A percentile compares a stretch with the other conserved stretches of the same genome.
These are phyloP conservation scores for Gnomoniopsis sp. DNA, from an alignment of 2,329 filamentous ascomycete genomes.

Conservation along the genomic window DNA sequence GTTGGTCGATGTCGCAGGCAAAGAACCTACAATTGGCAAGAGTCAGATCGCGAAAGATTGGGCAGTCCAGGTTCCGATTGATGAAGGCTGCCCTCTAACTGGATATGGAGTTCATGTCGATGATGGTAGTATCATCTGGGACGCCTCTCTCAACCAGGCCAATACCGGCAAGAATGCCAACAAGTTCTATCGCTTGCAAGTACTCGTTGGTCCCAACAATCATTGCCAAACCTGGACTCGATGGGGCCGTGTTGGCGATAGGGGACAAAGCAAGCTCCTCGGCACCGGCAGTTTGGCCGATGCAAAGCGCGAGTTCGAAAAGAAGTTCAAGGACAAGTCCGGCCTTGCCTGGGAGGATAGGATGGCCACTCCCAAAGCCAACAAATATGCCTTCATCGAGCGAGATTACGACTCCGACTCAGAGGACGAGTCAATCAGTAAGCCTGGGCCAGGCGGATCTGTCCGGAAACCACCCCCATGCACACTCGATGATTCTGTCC, in stretches of 20 bases:
- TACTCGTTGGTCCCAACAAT: conserved; percentile 37
- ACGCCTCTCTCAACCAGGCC: conserved; percentile 77
- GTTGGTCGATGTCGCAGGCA: conserved; percentile 22
- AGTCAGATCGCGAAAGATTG: conserved; percentile 45
- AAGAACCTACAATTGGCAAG: conserved; percentile 31
- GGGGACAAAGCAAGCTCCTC: conserved; percentile 45
- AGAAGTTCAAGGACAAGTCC: conserved; percentile 62
- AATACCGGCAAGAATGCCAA: conserved; percentile 72
- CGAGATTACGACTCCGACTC: conserved; percentile 69
- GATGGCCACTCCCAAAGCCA: conserved; percentile 51
- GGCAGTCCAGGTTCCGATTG: conserved; percentile 46
- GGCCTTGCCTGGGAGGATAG: conserved; percentile 55
- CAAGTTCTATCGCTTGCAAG: conserved; percentile 76
- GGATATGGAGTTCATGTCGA: conserved; percentile 62
- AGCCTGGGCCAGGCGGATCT: conserved; percentile 24
- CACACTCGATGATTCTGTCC: conserved; percentile 56
- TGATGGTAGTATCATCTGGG: conserved; percentile 64
- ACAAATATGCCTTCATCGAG: conserved; percentile 79
- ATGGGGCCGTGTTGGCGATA: conserved; percentile 74
- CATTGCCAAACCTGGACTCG: conserved; percentile 66
- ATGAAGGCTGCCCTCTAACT: conserved; percentile 38
- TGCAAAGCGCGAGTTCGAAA: conserved; percentile 51
- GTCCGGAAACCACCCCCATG: conserved; percentile 42
- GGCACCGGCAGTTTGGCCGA: conserved; percentile 37
- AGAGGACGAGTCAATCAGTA: conserved; percentile 52